Evolutionary conservation across 257 asterid genomes (phyloP).

Genomic region (Lantana camara): DNA sequence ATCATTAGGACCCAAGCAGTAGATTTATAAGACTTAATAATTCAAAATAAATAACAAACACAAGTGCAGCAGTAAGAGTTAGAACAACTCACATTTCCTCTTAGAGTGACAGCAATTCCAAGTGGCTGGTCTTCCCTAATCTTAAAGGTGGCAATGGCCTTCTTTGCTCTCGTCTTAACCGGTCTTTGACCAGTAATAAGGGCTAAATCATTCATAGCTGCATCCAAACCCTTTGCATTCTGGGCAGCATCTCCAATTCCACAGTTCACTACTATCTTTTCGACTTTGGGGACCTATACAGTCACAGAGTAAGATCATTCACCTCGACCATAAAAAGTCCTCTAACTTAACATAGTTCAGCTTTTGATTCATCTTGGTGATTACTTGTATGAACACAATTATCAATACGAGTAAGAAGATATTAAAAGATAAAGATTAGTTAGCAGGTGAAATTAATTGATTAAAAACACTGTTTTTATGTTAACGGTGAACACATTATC

Average conservation of each 20-base stretch:
- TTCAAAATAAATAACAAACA: no score
- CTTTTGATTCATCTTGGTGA: conserved; percentile 1
- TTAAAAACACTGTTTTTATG: not conserved
- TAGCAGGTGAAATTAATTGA: not conserved
- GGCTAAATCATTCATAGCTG: conserved; percentile 91
- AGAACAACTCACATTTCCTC: conserved; percentile 66
- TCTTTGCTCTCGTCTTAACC: conserved; percentile 87
- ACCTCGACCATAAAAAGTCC: not conserved
- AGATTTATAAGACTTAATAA: no score
- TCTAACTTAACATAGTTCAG: not conserved
- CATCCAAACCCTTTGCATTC: conserved; percentile 95
- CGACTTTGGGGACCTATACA: conserved; percentile 81
- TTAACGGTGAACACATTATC: not conserved
- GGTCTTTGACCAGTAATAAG: conserved; percentile 95
- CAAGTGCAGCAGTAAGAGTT: no score
- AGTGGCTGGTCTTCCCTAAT: conserved; percentile 89
- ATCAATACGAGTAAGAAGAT: conserved; percentile 1
- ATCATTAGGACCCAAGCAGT: no score
- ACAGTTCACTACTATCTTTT: conserved; percentile 92
- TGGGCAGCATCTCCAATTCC: conserved; percentile 99
- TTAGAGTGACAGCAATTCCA: conserved; percentile 90
- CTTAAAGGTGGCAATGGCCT: conserved; percentile 92
- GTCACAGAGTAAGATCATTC: conserved; percentile 19
- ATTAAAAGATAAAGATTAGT: not conserved
- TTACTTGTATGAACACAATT: not conserved